Evolutionary conservation across 345 rosid species (phyloP), one percentile per base, ranked within the genome.

Genomic region (Euphorbia pulcherrima): DNA sequence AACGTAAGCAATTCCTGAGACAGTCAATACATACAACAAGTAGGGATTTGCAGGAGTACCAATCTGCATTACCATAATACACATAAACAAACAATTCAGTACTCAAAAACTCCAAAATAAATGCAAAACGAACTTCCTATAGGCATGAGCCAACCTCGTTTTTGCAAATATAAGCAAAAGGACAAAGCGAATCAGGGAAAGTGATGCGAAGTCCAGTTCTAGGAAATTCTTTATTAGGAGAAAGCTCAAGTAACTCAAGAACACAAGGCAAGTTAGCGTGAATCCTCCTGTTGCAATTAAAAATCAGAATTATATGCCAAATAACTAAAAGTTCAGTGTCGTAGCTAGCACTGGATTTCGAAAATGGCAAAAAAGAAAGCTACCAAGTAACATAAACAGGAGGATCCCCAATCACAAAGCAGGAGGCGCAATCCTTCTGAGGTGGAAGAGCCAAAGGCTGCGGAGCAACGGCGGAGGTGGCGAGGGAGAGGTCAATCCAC

Each of bases 161-260:
- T 39, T 61, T 70, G 81, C 72, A 83, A 48, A 94, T 64, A 71
- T 80, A 83, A 71, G 89, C 90, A 57, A 87, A 89, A 70, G 95
- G 92, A 33, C 84, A 84, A 27, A 94, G 93, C 0, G 89, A 35
- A 37, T 74, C 72, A 28, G 89, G 77, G 68, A 94, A 88, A 61
- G 68, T 75, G 75, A 94, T 74, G 18, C 90, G 97, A 27, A 89
- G 74, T 2, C 96, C 96, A 29, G 72, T 58, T 47, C 63, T 26
- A 14, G 90, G 87, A 54, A 82, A 83, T 10, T 82, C 87, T 26
- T 79, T 60, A 24, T 59, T 37, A 53, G 87, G 71, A 23, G 87
- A 88, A 70, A 94, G 65, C 66, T 89, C 82, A 16, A 86, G 82
- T 61, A 94, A 65, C 80, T 94, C 96, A 50, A 91, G 78, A 61